These are phyloP conservation scores for Boletus edulis DNA, from an alignment of 768 basidiomycete genomes.

Conservation along the genomic window DNA sequence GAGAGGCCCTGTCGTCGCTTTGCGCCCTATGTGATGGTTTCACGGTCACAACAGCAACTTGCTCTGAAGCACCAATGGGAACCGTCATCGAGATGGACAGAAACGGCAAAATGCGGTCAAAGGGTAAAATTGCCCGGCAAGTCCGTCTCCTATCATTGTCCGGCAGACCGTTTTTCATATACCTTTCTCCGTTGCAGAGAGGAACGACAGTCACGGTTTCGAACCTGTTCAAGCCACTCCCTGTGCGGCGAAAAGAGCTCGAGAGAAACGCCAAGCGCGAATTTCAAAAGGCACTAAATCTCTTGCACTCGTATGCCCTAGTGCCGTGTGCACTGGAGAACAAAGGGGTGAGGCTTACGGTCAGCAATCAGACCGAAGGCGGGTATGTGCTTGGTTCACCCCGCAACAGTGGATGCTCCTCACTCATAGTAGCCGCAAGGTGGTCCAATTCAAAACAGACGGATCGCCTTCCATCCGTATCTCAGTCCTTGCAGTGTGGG, in stretches of 20 bases:
- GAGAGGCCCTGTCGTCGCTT: constrained; percentile 92
- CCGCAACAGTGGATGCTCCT: background rate
- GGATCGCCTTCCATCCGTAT: constrained; percentile 61
- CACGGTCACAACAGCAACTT: constrained; percentile 70
- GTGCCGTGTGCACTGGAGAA: constrained; percentile 65
- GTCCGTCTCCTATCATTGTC: constrained; percentile 37
- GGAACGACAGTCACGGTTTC: constrained; percentile 81
- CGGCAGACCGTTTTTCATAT: background rate
- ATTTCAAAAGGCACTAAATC: constrained; percentile 76
- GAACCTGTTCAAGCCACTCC: constrained; percentile 74
- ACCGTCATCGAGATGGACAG: constrained; percentile 70
- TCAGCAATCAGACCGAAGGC: constrained; percentile 63
- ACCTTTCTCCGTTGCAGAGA: constrained; percentile 44
- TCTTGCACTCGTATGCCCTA: constrained; percentile 87
- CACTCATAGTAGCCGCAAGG: constrained; percentile 47
- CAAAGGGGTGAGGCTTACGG: constrained; percentile 67
- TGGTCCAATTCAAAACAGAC: constrained; percentile 68
- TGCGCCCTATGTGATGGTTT: constrained; percentile 79
- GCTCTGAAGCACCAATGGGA: constrained; percentile 72
- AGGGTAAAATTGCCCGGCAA: constrained; percentile 71
- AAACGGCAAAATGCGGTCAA: constrained; percentile 56
- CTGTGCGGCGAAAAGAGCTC: constrained; percentile 90
- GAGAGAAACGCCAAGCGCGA: constrained; percentile 88
- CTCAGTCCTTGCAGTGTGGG: constrained; percentile 79
- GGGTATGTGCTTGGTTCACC: constrained; percentile 50